phyloP scores from a whole-genome alignment of 2,329 filamentous ascomycete genomes.

The Daldinia eschscholtzii region DNA sequence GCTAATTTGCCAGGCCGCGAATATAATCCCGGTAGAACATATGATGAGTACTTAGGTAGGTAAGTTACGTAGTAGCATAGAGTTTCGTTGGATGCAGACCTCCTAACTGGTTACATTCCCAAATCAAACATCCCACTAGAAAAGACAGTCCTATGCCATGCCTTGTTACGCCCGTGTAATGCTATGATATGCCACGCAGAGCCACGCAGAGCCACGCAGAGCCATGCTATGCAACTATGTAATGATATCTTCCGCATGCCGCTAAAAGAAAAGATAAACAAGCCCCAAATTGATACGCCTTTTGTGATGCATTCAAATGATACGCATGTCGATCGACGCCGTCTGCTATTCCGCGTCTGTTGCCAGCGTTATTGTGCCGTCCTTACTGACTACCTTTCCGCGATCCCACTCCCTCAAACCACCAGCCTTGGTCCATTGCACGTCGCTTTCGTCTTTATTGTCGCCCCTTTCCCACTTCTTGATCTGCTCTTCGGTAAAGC shows the following conservation, averaged over 20 bases:
- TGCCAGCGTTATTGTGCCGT: slow-evolving; percentile 31
- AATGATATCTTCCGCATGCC: slow-evolving; percentile 9
- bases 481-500: slow-evolving; percentile 82
- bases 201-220: slow-evolving; percentile 7
- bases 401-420: slow-evolving; percentile 73
- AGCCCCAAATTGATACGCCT: background rate
- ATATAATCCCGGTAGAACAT: background rate
- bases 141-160: slow-evolving; percentile 23
- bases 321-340: slow-evolving; percentile 27
- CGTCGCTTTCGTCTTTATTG: slow-evolving; percentile 72
- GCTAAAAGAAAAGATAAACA: background rate
- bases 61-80: background rate
- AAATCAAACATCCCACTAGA: background rate
- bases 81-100: background rate
- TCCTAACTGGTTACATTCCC: slow-evolving; percentile 1
- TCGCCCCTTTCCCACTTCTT: slow-evolving; percentile 76
- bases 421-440: slow-evolving; percentile 78
- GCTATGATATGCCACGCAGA: slow-evolving; percentile 23
- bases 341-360: slow-evolving; percentile 35
- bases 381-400: slow-evolving; percentile 59
- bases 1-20: background rate
- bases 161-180: background rate
- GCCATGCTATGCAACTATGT: slow-evolving; percentile 23
- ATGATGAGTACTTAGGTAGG: background rate
- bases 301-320: slow-evolving; percentile 5